Percentiles rank a stretch among this genome's conserved stretches.
Conservation (phyloP, 495 filamentous ascomycete genomes). For the Barbatosphaeria neglecta region DNA sequence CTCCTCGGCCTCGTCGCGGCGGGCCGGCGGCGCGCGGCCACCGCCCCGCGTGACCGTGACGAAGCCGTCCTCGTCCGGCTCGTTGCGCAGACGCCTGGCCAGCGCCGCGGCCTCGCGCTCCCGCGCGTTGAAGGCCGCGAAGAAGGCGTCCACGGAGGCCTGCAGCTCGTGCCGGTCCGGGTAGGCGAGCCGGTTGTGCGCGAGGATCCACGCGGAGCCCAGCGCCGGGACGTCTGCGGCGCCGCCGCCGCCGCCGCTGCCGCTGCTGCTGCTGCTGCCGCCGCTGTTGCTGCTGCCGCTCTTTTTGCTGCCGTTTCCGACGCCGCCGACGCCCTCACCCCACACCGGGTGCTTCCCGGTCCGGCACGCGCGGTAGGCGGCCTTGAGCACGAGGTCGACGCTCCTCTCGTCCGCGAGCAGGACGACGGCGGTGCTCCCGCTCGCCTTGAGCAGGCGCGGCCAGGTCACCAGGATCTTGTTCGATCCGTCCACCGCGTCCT, state of each 20-base stretch:
- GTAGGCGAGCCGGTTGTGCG: constrained; percentile 56
- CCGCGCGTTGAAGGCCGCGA: constrained; percentile 54
- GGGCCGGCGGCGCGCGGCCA: constrained; percentile 59
- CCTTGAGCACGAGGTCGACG: constrained; percentile 61
- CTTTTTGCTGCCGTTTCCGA: no score
- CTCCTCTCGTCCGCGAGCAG: constrained; percentile 71
- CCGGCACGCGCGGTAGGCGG: constrained; percentile 50
- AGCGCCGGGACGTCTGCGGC: constrained; percentile 35
- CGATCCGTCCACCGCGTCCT: constrained; percentile 38
- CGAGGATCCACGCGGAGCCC: constrained; percentile 49
- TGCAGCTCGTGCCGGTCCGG: constrained; percentile 55
- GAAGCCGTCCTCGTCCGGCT: constrained; percentile 92
- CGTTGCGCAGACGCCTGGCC: constrained; percentile 51
- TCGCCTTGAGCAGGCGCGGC: constrained; percentile 58
- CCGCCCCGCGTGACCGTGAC: constrained; percentile 78
- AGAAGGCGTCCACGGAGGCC: constrained; percentile 65
- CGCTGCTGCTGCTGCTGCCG: no score
- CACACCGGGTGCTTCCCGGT: constrained; percentile 45
- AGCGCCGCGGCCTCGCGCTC: constrained; percentile 55
- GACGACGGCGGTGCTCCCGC: constrained; percentile 68
- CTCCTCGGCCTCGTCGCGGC: constrained; percentile 61
- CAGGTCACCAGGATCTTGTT: constrained; percentile 58
- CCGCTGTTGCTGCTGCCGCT: no score
- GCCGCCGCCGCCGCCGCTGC: constrained; percentile 19
- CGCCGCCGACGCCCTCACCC: constrained; percentile 50